phyloP scores from a whole-genome alignment of 495 filamentous ascomycete genomes.

The Tuber umbilicatum region DNA sequence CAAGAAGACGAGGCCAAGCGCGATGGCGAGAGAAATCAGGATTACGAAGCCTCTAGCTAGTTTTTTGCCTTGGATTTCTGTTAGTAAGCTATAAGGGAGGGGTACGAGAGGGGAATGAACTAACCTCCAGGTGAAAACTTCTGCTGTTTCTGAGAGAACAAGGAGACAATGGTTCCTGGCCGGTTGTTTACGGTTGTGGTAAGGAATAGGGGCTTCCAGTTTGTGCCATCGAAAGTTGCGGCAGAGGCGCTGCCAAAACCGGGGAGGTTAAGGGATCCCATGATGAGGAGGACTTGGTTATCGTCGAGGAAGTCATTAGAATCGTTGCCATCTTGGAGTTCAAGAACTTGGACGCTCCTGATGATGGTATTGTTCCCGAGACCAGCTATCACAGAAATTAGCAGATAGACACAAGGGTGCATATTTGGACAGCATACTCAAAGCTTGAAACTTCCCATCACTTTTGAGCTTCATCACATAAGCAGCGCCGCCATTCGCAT shows the following conservation, averaged over 20 bases:
- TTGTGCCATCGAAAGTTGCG: slow-evolving; percentile 75
- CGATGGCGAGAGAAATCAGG: slow-evolving; percentile 83
- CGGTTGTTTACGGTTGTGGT: slow-evolving; percentile 57
- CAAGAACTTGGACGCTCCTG: slow-evolving; percentile 70
- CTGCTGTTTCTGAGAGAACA: slow-evolving; percentile 70
- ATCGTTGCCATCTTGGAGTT: slow-evolving; percentile 59
- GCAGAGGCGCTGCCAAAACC: slow-evolving; percentile 71
- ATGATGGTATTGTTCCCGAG: slow-evolving; percentile 45
- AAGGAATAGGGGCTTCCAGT: slow-evolving; percentile 70
- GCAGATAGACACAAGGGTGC: not conserved
- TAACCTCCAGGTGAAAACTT: slow-evolving; percentile 55
- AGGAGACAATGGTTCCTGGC: slow-evolving; percentile 64
- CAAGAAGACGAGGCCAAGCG: slow-evolving; percentile 77
- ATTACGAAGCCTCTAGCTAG: slow-evolving; percentile 81
- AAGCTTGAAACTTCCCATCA: slow-evolving; percentile 46
- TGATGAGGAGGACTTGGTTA: slow-evolving; percentile 68
- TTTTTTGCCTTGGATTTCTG: slow-evolving; percentile 47
- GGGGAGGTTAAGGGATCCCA: slow-evolving; percentile 69
- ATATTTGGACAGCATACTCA: slow-evolving; percentile 22
- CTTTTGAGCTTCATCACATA: slow-evolving; percentile 75
- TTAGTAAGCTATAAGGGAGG: slow-evolving; percentile 22
- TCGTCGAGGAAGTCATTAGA: slow-evolving; percentile 56
- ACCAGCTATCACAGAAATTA: slow-evolving; percentile 23
- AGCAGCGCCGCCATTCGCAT: slow-evolving; percentile 56
- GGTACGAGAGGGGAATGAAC: slow-evolving; percentile 36